These are phyloP conservation scores for Podospora anserina DNA, from an alignment of 495 filamentous ascomycete species.

Conservation along the genomic window DNA sequence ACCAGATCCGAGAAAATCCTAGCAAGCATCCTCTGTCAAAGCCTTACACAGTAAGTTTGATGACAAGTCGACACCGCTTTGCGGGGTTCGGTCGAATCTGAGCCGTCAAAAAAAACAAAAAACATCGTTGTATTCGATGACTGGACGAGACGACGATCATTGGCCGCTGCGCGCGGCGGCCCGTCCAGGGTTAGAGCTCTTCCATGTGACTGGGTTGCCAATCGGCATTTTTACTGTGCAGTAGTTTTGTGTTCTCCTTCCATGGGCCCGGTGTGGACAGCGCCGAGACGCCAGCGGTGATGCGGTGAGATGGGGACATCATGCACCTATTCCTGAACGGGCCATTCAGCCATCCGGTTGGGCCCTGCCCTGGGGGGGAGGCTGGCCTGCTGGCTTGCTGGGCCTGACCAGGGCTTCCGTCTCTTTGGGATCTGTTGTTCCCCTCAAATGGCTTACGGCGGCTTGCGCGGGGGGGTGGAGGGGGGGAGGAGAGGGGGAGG, in stretches of 20 bases:
- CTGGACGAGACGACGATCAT: not conserved
- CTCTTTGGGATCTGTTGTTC: not conserved
- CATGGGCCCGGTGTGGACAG: conserved; percentile 4
- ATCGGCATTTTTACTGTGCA: conserved; percentile 9
- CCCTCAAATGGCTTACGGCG: conserved; percentile 8
- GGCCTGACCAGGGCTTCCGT: not conserved
- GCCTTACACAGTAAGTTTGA: not conserved
- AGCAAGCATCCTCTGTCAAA: not conserved
- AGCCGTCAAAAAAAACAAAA: not conserved
- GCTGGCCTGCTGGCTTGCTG: not conserved
- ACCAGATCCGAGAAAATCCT: not conserved
- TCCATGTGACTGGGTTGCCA: conserved; percentile 10
- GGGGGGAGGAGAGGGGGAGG: not conserved
- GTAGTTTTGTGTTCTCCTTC: not conserved
- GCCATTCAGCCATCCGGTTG: not conserved
- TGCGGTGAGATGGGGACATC: not conserved
- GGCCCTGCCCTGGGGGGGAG: not conserved
- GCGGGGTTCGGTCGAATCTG: conserved; percentile 4
- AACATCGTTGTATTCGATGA: not conserved
- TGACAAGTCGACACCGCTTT: conserved; percentile 4
- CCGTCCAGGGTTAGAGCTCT: not conserved
- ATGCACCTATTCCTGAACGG: not conserved
- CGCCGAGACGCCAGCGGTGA: not conserved
- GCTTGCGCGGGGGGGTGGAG: conserved; percentile 1
- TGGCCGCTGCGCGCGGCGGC: not conserved